Percentiles rank a stretch among this genome's conserved stretches.
Evolutionary conservation across 169 alveolate species (phyloP).

Genomic region (Eimeria falciformis): DNA sequence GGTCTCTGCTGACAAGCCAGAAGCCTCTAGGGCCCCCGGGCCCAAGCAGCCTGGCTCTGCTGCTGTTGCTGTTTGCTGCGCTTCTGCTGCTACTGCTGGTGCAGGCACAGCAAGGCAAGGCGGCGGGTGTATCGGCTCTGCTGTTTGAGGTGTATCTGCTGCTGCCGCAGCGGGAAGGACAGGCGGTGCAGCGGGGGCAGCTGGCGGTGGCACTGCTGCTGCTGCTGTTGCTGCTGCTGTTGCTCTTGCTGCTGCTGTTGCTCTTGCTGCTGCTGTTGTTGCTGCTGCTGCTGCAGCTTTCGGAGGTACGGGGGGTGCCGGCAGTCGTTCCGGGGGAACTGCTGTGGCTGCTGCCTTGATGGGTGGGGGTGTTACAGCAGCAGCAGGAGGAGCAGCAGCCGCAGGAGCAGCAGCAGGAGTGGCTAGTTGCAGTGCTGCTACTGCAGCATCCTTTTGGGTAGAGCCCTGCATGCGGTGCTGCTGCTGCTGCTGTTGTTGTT

Average conservation of each 20-base stretch:
- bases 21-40: background rate
- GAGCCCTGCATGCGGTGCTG: too few species aligned
- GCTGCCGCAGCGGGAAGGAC: conserved; percentile 19
- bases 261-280: too few species aligned
- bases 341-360: background rate
- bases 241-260: conserved; percentile 25
- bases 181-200: background rate
- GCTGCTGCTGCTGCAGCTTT: conserved; percentile 23
- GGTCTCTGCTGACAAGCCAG: conserved; percentile 44
- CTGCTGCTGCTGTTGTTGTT: too few species aligned
- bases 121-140: background rate
- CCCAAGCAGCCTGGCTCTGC: background rate
- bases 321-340: background rate
- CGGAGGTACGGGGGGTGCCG: too few species aligned
- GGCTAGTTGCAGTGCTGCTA: too few species aligned
- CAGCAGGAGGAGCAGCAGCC: too few species aligned
- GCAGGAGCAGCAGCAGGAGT: too few species aligned
- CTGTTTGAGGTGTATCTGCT: too few species aligned
- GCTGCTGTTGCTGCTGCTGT: background rate
- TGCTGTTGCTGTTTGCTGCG: background rate
- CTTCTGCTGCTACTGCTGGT: conserved; percentile 1
- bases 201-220: background rate
- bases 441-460: too few species aligned
- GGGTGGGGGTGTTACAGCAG: too few species aligned
- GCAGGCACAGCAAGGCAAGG: conserved; percentile 25